phyloP scores from a whole-genome alignment of 192 early-diverging fungal genomes.

The Coemansia sp. region DNA sequence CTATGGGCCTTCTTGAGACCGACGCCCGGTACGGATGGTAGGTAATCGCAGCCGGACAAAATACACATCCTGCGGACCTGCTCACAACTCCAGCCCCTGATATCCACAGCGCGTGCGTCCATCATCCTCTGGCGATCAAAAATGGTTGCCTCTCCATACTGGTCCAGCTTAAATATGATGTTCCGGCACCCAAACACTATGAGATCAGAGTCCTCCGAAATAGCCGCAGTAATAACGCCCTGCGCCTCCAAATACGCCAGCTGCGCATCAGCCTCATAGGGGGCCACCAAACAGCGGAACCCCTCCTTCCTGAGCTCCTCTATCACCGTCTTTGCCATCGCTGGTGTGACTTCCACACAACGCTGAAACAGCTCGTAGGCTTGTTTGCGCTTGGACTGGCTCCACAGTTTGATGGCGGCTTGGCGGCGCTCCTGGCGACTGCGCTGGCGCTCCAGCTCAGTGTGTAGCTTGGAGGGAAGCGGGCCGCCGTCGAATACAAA shows the following conservation, averaged over 20 bases:
- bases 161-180: slow-evolving; percentile 82
- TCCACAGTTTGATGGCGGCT: slow-evolving; percentile 58
- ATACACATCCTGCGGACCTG: slow-evolving; percentile 90
- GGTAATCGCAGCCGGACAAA: slow-evolving; percentile 96
- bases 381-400: slow-evolving; percentile 56
- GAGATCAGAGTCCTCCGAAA: slow-evolving; percentile 96
- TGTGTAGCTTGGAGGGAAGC: slow-evolving; percentile 79
- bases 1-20: slow-evolving; percentile 80
- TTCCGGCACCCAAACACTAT: slow-evolving; percentile 87
- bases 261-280: slow-evolving; percentile 98
- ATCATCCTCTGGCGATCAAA: slow-evolving; percentile 60
- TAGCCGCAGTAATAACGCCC: slow-evolving; percentile 69
- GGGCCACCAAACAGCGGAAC: slow-evolving; percentile 83
- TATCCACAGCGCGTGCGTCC: slow-evolving; percentile 47
- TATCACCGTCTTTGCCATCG: slow-evolving; percentile 79
- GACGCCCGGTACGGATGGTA: slow-evolving; percentile 77
- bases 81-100: slow-evolving; percentile 58
- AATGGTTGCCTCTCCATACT: slow-evolving; percentile 64
- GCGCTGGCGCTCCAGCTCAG: slow-evolving; percentile 62
- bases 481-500: slow-evolving; percentile 95
- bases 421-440: slow-evolving; percentile 58
- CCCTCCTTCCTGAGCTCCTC: slow-evolving; percentile 59
- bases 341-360: slow-evolving; percentile 78
- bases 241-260: slow-evolving; percentile 74
- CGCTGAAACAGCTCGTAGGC: slow-evolving; percentile 74